Conservation (phyloP, 495 filamentous ascomycete species). For the Aspergillus biplanus region DNA sequence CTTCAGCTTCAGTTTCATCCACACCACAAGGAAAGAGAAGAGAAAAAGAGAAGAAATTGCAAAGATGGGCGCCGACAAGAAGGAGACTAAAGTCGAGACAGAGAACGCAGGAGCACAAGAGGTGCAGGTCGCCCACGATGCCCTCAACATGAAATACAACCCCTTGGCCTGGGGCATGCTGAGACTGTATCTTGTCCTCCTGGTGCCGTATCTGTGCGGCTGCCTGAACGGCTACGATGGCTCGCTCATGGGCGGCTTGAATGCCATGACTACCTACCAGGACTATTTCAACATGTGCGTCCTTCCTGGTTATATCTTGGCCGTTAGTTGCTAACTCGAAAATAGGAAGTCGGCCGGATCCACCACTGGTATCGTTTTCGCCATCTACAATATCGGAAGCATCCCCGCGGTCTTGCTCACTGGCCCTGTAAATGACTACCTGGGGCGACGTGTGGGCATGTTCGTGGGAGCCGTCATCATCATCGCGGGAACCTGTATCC, state of each 20-base stretch:
- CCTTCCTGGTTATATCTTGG: not conserved
- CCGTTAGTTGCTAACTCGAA: not conserved
- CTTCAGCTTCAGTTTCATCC: too few species aligned
- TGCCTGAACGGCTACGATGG: constrained; percentile 55
- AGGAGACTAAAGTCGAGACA: not conserved
- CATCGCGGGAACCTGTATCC: constrained; percentile 58
- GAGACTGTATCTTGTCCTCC: constrained; percentile 25
- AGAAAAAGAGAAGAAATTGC: constrained; percentile 3
- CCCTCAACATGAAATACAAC: constrained; percentile 20
- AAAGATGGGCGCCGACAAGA: not conserved
- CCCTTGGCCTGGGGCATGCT: constrained; percentile 28
- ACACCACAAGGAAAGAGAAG: not conserved
- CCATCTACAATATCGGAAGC: constrained; percentile 58
- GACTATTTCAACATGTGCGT: constrained; percentile 42
- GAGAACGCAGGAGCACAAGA: constrained; percentile 4
- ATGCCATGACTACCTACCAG: constrained; percentile 41
- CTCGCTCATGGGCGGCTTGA: constrained; percentile 49
- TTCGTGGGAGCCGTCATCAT: constrained; percentile 61
- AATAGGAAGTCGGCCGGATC: constrained; percentile 28
- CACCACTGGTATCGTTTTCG: constrained; percentile 56
- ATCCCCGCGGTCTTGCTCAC: constrained; percentile 27
- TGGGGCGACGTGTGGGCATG: constrained; percentile 65
- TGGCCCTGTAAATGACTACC: constrained; percentile 33
- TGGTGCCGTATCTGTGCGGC: constrained; percentile 28
- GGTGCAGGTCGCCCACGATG: constrained; percentile 16